Evolutionary conservation across 129 eudicot species (phyloP).

Genomic region (Heracleum sosnowskyi): DNA sequence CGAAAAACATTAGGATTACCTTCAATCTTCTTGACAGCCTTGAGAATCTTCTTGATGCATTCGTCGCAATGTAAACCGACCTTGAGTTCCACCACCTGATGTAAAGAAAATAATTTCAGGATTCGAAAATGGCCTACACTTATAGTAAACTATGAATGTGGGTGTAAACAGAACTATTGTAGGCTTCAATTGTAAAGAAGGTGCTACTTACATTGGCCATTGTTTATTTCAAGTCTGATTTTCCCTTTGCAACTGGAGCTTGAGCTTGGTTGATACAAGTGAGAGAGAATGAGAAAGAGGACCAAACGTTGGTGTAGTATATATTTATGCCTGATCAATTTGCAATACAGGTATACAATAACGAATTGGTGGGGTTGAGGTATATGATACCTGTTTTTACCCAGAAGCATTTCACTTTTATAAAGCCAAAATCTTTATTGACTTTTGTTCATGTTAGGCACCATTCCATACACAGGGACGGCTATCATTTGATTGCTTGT

Average conservation of each 20-base stretch:
- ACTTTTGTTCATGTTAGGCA: background rate
- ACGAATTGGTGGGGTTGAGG: background rate
- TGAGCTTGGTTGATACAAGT: background rate
- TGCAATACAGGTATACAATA: background rate
- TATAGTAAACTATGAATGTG: no score
- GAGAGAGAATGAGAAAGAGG: background rate
- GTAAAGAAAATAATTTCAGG: background rate
- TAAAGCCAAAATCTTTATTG: constrained; percentile 1
- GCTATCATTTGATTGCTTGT: constrained; percentile 5
- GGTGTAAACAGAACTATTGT: no score
- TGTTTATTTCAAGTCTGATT: background rate
- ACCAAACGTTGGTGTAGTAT: background rate
- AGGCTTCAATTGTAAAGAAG: background rate
- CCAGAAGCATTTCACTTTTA: background rate
- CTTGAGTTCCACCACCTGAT: constrained; percentile 85
- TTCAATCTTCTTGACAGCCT: constrained; percentile 90
- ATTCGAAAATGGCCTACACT: no score
- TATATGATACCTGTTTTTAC: background rate
- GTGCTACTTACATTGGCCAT: constrained; percentile 5
- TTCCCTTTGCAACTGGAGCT: background rate
- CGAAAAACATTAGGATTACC: constrained; percentile 23
- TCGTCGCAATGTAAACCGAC: constrained; percentile 92
- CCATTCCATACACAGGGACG: constrained; percentile 2
- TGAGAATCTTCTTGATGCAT: constrained; percentile 90
- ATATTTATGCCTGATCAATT: background rate